Conservation (phyloP, 345 rosid genomes). For the Mallotus nudiflorus region DNA sequence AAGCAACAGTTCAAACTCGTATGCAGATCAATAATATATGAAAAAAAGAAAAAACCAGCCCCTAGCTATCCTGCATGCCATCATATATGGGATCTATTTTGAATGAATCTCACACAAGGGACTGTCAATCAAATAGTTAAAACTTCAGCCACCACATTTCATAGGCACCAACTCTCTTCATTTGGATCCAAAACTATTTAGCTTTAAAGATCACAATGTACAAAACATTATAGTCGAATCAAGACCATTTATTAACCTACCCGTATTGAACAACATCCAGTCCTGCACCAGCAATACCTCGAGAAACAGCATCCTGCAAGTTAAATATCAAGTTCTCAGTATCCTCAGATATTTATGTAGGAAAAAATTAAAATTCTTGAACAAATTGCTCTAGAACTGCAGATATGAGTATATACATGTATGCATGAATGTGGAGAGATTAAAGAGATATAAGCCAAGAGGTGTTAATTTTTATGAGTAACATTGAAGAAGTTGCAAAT, state of each 20-base stretch:
- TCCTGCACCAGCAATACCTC: slow-evolving; percentile 72
- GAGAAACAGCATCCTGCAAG: slow-evolving; percentile 84
- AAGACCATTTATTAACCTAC: slow-evolving; percentile 44
- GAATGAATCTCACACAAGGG: background rate
- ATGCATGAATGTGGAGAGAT: background rate
- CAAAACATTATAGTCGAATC: no score
- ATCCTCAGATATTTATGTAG: background rate
- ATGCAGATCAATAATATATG: background rate
- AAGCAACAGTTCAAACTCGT: background rate
- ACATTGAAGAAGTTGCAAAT: background rate
- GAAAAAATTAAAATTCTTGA: background rate
- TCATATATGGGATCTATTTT: background rate
- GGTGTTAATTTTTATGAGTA: background rate
- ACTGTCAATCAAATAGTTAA: no score
- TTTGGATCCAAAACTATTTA: background rate
- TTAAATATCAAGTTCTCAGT: slow-evolving; percentile 26
- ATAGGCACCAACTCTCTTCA: background rate
- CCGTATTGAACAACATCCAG: slow-evolving; percentile 85
- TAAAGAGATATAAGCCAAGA: background rate
- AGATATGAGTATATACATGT: background rate
- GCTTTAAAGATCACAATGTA: background rate
- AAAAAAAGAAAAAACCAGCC: background rate
- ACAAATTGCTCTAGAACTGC: slow-evolving; percentile 1
- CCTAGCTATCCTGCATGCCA: background rate
- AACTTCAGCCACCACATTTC: background rate